Evolutionary conservation across 371 early-diverging fungal species (phyloP), one percentile per base, ranked within the genome.

Genomic region (Blastocladiella emersonii): DNA sequence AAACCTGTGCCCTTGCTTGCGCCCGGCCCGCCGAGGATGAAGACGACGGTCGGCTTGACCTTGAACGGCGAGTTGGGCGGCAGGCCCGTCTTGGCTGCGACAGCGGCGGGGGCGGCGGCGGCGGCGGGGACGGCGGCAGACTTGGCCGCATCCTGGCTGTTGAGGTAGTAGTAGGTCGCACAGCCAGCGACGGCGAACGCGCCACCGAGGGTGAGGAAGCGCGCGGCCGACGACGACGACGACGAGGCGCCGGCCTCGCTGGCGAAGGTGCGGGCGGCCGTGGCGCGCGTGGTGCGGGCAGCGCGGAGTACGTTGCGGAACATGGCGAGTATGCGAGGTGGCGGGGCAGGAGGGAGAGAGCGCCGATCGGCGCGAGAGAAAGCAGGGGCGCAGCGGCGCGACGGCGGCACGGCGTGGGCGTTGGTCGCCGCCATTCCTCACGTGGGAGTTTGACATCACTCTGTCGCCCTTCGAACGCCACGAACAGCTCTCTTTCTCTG

Each of bases 1-100:
- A n/a, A n/a, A n/a, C 30, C 30, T 2, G 53, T 51, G 32, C 53
- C 53, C 53, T 51, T 74, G 95, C 91, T 90, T 30, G 87, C 83
- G 61, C 91, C 91, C 34, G 91, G 91, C 5, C 90, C 91, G 63
- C 91, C 89, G 13, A 90, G 82, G 21, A 90, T 87, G 72, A 88
- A 89, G 30, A 87, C 77, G 57, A 88, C 85, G 32, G 81, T 82
- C 8, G 62, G 30, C 49, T 56, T 62, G 39, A 32, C 57, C 27
- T 8, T 30, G 37, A 45, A 34, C n/a, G 27, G 49, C 43, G 64
- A 41, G 25, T 32, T 35, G 37, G 30, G 53, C 36, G 43, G 64
- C 49, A 57, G 32, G 15, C 32, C 53, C 53, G 21, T 37, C 27
- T 13, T 25, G 17, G 51, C 41, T 8, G 55, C 55, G 19, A 34